phyloP scores from a whole-genome alignment of 2,329 filamentous ascomycete genomes.

The Pyrenochaeta sp. region DNA sequence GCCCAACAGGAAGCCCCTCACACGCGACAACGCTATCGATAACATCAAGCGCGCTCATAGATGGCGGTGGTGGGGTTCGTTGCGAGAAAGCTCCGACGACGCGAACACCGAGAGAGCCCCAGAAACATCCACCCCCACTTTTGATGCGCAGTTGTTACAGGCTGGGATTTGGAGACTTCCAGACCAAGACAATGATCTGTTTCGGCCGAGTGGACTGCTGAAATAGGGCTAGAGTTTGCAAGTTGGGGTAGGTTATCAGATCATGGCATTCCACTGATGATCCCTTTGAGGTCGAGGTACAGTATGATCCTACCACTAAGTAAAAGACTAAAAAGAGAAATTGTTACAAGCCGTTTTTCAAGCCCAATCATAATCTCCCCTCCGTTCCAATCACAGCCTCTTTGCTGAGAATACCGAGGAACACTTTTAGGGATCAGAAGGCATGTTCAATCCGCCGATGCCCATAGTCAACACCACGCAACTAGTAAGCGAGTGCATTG shows the following conservation, averaged over 20 bases:
- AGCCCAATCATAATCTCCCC: too few species aligned
- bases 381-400: too few species aligned
- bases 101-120: not conserved
- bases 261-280: not conserved
- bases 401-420: too few species aligned
- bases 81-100: constrained; percentile 2
- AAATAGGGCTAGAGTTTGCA: not conserved
- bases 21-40: not conserved
- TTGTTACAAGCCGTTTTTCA: too few species aligned
- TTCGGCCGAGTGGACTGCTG: not conserved
- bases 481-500: too few species aligned
- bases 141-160: not conserved
- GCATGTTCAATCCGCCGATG: too few species aligned
- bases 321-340: too few species aligned
- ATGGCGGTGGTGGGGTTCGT: constrained; percentile 17
- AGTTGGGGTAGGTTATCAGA: not conserved
- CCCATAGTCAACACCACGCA: too few species aligned
- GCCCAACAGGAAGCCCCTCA: constrained; percentile 1
- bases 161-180: not conserved
- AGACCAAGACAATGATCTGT: not conserved
- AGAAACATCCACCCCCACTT: not conserved
- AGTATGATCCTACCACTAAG: too few species aligned
- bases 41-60: constrained; percentile 1
- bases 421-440: too few species aligned
- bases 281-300: too few species aligned